Evolutionary conservation across 208 protist species (phyloP).

Genomic region (Leishmania aethiopica): DNA sequence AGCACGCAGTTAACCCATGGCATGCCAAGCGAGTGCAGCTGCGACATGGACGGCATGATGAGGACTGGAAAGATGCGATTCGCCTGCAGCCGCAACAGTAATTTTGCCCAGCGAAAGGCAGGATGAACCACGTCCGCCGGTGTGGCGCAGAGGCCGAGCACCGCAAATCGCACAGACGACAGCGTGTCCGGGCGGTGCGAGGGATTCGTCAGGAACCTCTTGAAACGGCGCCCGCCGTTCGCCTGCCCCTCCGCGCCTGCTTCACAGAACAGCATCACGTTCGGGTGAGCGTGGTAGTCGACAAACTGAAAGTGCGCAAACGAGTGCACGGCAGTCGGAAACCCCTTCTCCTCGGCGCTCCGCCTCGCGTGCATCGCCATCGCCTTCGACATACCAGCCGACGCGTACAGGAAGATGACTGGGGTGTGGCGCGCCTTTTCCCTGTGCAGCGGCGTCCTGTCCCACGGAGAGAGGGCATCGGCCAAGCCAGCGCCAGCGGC

Average conservation of each 20-base stretch:
- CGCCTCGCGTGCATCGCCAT: slow-evolving; percentile 38
- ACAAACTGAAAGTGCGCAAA: slow-evolving; percentile 35
- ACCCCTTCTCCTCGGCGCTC: slow-evolving; percentile 36
- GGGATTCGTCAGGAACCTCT: slow-evolving; percentile 36
- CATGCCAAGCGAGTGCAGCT: slow-evolving; percentile 47
- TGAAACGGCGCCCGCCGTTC: slow-evolving; percentile 36
- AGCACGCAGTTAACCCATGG: slow-evolving; percentile 51
- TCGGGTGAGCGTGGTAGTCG: slow-evolving; percentile 31
- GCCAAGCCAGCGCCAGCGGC: neutral
- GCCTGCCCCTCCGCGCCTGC: slow-evolving; percentile 30
- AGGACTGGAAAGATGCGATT: slow-evolving; percentile 58
- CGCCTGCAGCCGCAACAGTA: slow-evolving; percentile 45
- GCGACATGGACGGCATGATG: slow-evolving; percentile 55
- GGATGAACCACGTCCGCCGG: slow-evolving; percentile 30
- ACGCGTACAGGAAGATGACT: slow-evolving; percentile 48
- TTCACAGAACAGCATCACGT: slow-evolving; percentile 57
- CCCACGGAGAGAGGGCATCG: slow-evolving; percentile 34
- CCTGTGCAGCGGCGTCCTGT: slow-evolving; percentile 33
- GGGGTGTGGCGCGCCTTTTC: slow-evolving; percentile 28
- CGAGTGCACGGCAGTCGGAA: slow-evolving; percentile 32
- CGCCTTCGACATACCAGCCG: slow-evolving; percentile 55
- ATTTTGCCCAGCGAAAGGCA: slow-evolving; percentile 34
- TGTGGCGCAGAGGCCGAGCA: slow-evolving; percentile 40
- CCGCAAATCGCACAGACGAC: slow-evolving; percentile 47
- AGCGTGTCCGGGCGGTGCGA: slow-evolving; percentile 40